Base-by-base conservation (phyloP, 2,329 filamentous ascomycete species). In the Malbranchea cinnamomea region DNA sequence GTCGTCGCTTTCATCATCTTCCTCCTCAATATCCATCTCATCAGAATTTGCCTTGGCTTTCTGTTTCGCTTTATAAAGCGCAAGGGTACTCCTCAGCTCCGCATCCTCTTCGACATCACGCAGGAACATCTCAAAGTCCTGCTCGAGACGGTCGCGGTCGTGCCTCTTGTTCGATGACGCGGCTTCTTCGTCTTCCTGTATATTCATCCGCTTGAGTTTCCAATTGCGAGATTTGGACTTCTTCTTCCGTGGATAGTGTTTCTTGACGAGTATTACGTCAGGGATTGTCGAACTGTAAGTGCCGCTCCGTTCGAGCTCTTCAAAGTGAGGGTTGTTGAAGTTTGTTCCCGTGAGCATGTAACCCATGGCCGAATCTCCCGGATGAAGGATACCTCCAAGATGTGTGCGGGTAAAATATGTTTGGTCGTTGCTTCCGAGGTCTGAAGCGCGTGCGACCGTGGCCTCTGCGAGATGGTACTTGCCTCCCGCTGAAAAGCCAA, bases 121-220 rank as follows among this genome's bases (percentile, higher is more conserved):
- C 64, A 98, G 62, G 72, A 98, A 98, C 71, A 85, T 73, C 62
- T 98, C 89, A 59, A 92, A 98, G 57, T 98, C 89, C 41, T 77
- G 71, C 50, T 95, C 85, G 63, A 92, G 74, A 50, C 87, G 79
- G 50, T 95, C 85, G 36, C 82, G 66, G 60, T 93, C 83, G 63
- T 81, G 33, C 17, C 38, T 33, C 20, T 31, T 38, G 20, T 28
- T 33, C 18, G 32, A 35, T 27, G 31, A 14, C 8, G 10, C 24
- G 5, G 42, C 45, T 28, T 55, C 51, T 41, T 94, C 87, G 42
- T 79, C 78, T 52, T 94, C 82, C 39, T 95, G 85, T 58, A 74
- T 78, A 41, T 68, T 69, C 80, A 98, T 87, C 48, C 89, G 83
- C 71, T 81, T 91, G 54, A 98, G 73, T 54, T 78, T 80, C 89